Percentiles rank a stretch among this genome's conserved stretches.
phyloP scores from a whole-genome alignment of 2,329 filamentous ascomycete species.

The Fusarium drepaniforme region DNA sequence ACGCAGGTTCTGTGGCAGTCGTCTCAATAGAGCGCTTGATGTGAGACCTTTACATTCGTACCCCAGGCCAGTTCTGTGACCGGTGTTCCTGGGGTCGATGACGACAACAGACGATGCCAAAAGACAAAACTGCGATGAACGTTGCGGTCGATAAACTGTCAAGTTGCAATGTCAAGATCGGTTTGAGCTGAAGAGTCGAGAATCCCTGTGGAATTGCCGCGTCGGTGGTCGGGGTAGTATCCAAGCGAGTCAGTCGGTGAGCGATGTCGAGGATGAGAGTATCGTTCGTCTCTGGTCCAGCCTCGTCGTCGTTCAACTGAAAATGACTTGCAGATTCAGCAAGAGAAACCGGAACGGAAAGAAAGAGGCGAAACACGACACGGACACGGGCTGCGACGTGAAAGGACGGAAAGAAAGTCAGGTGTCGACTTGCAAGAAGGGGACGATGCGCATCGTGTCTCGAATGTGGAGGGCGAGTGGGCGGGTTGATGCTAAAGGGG shows the following conservation, averaged over 20 bases:
- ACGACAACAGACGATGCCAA: conserved; percentile 25
- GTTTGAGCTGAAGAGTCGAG: background rate
- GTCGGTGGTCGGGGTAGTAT: conserved; percentile 7
- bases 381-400: conserved; percentile 35
- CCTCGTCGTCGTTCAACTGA: background rate
- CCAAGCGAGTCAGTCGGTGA: conserved; percentile 8
- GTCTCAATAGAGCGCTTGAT: conserved; percentile 24
- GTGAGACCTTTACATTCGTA: conserved; percentile 41
- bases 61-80: conserved; percentile 44
- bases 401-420: conserved; percentile 41
- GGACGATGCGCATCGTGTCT: conserved; percentile 50
- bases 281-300: background rate
- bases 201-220: conserved; percentile 12
- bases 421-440: conserved; percentile 37
- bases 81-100: conserved; percentile 44
- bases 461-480: conserved; percentile 46
- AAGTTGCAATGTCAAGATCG: background rate
- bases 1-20: conserved; percentile 17
- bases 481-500: conserved; percentile 41
- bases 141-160: conserved; percentile 1
- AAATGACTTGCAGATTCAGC: background rate
- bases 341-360: conserved; percentile 2
- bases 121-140: conserved; percentile 11
- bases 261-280: conserved; percentile 4
- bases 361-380: conserved; percentile 30